These are phyloP conservation scores for Ceratocystis ficicola DNA, from an alignment of 2,329 filamentous ascomycete species.

Conservation along the genomic window DNA sequence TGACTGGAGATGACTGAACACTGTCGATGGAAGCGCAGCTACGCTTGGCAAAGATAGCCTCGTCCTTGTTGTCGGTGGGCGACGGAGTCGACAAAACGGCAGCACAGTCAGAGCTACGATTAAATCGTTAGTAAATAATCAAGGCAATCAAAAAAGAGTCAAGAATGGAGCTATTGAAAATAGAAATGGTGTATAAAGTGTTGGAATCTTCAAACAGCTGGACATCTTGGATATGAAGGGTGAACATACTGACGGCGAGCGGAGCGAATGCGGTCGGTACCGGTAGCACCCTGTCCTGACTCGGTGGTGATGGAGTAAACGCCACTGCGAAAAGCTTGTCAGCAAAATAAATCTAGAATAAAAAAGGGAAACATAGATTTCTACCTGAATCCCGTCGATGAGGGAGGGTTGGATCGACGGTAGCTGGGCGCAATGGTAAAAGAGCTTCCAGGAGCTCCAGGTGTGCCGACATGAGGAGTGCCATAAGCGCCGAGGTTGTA, in stretches of 20 bases:
- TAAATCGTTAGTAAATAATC: conserved; percentile 30
- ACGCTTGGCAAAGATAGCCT: conserved; percentile 43
- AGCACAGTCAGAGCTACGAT: conserved; percentile 33
- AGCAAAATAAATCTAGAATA: background rate
- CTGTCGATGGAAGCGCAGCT: conserved; percentile 36
- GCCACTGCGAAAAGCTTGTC: conserved; percentile 4
- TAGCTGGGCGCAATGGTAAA: conserved; percentile 24
- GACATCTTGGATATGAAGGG: background rate
- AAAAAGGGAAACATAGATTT: background rate
- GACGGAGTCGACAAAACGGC: conserved; percentile 30
- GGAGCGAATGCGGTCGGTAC: conserved; percentile 10
- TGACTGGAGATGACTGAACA: conserved; percentile 38
- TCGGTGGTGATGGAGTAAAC: conserved; percentile 17
- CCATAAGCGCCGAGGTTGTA: conserved; percentile 69
- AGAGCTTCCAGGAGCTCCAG: conserved; percentile 27
- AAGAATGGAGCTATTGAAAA: background rate
- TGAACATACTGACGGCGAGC: conserved; percentile 17
- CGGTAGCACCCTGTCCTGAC: conserved; percentile 10
- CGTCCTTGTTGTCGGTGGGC: conserved; percentile 42
- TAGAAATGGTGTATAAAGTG: background rate
- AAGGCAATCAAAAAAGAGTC: background rate
- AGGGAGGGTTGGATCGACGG: conserved; percentile 29
- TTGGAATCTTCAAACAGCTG: conserved; percentile 22
- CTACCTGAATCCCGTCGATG: conserved; percentile 10
- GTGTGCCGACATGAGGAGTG: conserved; percentile 47